A percentile compares a stretch with the other conserved stretches of the same genome.
These are phyloP conservation scores for Fagopyrum homotropicum DNA, from an alignment of 148 eudicot genomes.

Conservation along the genomic window DNA sequence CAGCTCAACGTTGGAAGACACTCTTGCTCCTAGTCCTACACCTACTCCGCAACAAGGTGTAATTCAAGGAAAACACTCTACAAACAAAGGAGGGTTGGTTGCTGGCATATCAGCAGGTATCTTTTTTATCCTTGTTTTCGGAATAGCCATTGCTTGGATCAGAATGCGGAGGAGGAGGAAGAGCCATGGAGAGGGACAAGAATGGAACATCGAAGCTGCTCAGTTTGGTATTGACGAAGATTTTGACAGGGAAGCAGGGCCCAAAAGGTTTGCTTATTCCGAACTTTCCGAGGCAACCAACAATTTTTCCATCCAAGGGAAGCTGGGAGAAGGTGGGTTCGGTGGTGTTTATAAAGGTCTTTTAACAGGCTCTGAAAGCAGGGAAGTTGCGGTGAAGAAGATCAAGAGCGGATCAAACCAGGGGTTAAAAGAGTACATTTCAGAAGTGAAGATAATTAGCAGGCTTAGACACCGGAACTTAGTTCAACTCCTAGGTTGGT, in stretches of 20 bases:
- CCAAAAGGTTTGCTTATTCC: slow-evolving; percentile 20
- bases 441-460: slow-evolving; percentile 29
- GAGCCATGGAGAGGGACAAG: background rate
- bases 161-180: background rate
- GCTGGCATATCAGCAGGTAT: background rate
- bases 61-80: background rate
- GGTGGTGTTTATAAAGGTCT: slow-evolving; percentile 28
- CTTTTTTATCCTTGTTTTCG: background rate
- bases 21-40: background rate
- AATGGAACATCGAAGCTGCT: background rate
- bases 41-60: background rate
- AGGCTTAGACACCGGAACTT: slow-evolving; percentile 21
- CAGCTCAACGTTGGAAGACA: background rate
- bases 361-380: slow-evolving; percentile 1
- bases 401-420: slow-evolving; percentile 22
- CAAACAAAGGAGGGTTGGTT: background rate
- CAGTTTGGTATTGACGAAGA: background rate
- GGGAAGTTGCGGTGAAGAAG: slow-evolving; percentile 24
- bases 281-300: slow-evolving; percentile 20
- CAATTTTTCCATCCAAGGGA: slow-evolving; percentile 21
- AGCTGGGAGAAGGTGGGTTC: slow-evolving; percentile 35
- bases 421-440: slow-evolving; percentile 20
- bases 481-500: slow-evolving; percentile 38
- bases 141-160: background rate
- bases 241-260: slow-evolving; percentile 15